Evolutionary conservation across 2,329 filamentous ascomycete species (phyloP).

Genomic region (Fusarium sp.): DNA sequence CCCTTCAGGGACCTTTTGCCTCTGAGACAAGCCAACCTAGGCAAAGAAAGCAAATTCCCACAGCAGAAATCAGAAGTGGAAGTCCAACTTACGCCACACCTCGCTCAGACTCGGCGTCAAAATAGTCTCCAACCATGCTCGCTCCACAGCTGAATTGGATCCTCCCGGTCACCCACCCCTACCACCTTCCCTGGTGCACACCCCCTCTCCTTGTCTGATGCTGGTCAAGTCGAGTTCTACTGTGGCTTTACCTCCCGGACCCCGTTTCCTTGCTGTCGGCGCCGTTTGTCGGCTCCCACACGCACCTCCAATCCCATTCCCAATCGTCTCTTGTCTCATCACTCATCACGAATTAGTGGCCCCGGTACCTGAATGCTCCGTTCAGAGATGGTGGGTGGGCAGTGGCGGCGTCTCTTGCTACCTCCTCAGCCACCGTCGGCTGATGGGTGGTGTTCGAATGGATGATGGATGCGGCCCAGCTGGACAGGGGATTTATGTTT

Average conservation of each 20-base stretch:
- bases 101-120: conserved; percentile 34
- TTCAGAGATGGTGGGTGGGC: conserved; percentile 24
- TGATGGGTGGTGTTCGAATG: conserved; percentile 10
- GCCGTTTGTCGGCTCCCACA: conserved; percentile 31
- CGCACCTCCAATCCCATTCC: conserved; percentile 15
- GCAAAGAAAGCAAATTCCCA: conserved; percentile 19
- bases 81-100: conserved; percentile 27
- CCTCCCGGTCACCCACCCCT: conserved; percentile 1
- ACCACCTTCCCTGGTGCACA: conserved; percentile 17
- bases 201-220: neutral
- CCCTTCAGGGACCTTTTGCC: conserved; percentile 22
- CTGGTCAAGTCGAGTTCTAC: conserved; percentile 7
- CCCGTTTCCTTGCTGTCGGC: conserved; percentile 31
- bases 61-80: conserved; percentile 20
- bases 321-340: conserved; percentile 12
- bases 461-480: conserved; percentile 12
- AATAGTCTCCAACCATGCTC: conserved; percentile 18
- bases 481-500: conserved; percentile 17
- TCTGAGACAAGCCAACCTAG: conserved; percentile 1
- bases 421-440: conserved; percentile 30
- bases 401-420: conserved; percentile 31
- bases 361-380: conserved; percentile 37
- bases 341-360: conserved; percentile 28
- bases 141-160: conserved; percentile 7
- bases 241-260: conserved; percentile 37